Percentiles rank a stretch among this genome's conserved stretches.
phyloP scores from a whole-genome alignment of 805 yeast genomes.

The Candida adriatica region DNA sequence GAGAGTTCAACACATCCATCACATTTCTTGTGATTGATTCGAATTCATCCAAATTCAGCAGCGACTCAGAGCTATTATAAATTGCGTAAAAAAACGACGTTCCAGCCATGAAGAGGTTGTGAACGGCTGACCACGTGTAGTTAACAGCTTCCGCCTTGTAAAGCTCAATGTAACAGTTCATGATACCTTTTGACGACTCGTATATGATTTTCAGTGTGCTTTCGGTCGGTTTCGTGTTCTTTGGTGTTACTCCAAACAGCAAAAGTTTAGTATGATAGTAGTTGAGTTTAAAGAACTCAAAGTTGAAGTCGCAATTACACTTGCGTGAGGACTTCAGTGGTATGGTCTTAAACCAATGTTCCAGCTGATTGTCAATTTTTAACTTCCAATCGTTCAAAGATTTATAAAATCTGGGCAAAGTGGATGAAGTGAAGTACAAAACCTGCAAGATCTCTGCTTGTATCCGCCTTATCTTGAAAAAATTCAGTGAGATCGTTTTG shows the following conservation, averaged over 20 bases:
- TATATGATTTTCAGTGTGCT: slow-evolving; percentile 51
- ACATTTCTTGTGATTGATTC: slow-evolving; percentile 44
- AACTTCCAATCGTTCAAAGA: slow-evolving; percentile 57
- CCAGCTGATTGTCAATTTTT: slow-evolving; percentile 43
- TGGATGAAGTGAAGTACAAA: slow-evolving; percentile 59
- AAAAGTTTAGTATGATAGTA: slow-evolving; percentile 69
- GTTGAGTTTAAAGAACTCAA: slow-evolving; percentile 64
- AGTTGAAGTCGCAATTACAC: slow-evolving; percentile 71
- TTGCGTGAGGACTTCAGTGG: slow-evolving; percentile 49
- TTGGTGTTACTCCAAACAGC: slow-evolving; percentile 74
- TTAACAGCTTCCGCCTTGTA: slow-evolving; percentile 54
- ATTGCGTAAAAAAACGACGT: slow-evolving; percentile 74
- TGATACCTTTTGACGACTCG: slow-evolving; percentile 60
- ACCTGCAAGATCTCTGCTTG: slow-evolving; percentile 74
- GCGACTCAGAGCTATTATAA: slow-evolving; percentile 56
- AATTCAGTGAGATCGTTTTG: slow-evolving; percentile 58
- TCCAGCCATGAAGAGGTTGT: slow-evolving; percentile 83
- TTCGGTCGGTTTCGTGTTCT: slow-evolving; percentile 44
- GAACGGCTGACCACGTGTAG: slow-evolving; percentile 92
- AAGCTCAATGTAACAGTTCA: slow-evolving; percentile 54
- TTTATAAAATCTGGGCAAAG: slow-evolving; percentile 57
- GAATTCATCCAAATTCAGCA: slow-evolving; percentile 39
- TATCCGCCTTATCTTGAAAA: slow-evolving; percentile 62
- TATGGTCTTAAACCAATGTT: slow-evolving; percentile 50
- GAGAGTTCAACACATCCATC: slow-evolving; percentile 48